These are phyloP conservation scores for Ceriops zippeliana DNA, from an alignment of 345 rosid genomes.

Conservation along the genomic window DNA sequence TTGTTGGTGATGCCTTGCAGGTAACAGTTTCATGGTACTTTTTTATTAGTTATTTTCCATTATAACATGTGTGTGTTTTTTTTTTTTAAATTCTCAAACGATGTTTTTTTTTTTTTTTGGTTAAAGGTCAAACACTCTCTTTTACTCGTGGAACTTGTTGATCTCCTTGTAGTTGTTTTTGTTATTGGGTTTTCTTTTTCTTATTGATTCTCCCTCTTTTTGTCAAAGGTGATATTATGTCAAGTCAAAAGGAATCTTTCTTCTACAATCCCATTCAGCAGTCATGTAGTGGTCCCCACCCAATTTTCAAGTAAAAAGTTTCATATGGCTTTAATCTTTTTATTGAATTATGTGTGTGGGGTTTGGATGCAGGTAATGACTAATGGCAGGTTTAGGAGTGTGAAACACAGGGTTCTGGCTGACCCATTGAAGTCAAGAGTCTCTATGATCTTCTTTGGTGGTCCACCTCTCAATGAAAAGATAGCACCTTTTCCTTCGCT, in stretches of 20 bases:
- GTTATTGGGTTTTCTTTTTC: neutral
- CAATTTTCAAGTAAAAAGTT: neutral
- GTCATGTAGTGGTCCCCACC: neutral
- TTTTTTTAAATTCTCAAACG: neutral
- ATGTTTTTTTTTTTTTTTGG: neutral
- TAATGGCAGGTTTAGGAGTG: slow-evolving; percentile 81
- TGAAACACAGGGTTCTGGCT: slow-evolving; percentile 79
- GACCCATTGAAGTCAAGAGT: slow-evolving; percentile 57
- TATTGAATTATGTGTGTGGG: neutral
- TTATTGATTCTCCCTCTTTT: neutral
- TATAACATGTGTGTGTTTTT: neutral
- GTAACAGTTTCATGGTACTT: slow-evolving; percentile 13
- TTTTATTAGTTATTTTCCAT: neutral
- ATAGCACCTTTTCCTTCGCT: slow-evolving; percentile 54
- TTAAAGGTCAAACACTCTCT: neutral
- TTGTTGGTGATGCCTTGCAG: slow-evolving; percentile 58
- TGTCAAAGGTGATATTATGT: neutral
- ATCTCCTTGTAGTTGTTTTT: neutral
- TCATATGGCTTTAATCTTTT: neutral
- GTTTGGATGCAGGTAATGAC: slow-evolving; percentile 67
- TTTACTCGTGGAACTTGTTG: neutral
- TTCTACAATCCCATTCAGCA: neutral
- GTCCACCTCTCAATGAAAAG: slow-evolving; percentile 58
- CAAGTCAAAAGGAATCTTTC: neutral
- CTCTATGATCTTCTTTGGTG: slow-evolving; percentile 89